Percentiles rank a stretch among this genome's conserved stretches.
phyloP scores from a whole-genome alignment of 805 yeast genomes.

The Myxozyma kluyveri region DNA sequence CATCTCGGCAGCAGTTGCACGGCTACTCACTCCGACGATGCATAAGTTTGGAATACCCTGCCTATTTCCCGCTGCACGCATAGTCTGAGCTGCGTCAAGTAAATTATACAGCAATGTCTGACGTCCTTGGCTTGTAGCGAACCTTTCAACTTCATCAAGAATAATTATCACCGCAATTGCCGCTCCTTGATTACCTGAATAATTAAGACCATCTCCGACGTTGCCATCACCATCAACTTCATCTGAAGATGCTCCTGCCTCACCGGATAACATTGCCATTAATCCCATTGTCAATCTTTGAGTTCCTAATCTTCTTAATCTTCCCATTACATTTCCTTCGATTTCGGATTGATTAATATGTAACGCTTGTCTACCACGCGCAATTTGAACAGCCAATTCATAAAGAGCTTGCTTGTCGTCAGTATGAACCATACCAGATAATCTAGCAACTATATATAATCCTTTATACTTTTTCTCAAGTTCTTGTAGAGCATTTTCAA shows the following conservation, averaged over 20 bases:
- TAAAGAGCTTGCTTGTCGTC: slow-evolving; percentile 79
- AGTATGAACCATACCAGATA: slow-evolving; percentile 69
- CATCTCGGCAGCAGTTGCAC: slow-evolving; percentile 71
- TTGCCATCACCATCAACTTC: slow-evolving; percentile 6
- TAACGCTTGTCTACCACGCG: slow-evolving; percentile 40
- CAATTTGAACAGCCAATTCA: slow-evolving; percentile 82
- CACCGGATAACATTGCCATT: slow-evolving; percentile 32
- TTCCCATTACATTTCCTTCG: background rate
- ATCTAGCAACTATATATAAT: slow-evolving; percentile 58
- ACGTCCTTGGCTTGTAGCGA: slow-evolving; percentile 59
- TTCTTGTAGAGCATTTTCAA: slow-evolving; percentile 54
- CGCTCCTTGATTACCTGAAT: background rate
- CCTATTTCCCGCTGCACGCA: slow-evolving; percentile 33
- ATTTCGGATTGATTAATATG: slow-evolving; percentile 1
- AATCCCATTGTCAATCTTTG: slow-evolving; percentile 30
- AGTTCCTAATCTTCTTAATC: background rate
- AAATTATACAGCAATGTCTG: slow-evolving; percentile 85
- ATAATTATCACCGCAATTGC: slow-evolving; percentile 65
- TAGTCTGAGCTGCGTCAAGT: slow-evolving; percentile 76
- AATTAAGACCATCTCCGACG: background rate
- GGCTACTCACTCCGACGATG: slow-evolving; percentile 75
- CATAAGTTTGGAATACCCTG: slow-evolving; percentile 60
- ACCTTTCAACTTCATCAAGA: slow-evolving; percentile 82
- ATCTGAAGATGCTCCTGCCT: slow-evolving; percentile 8
- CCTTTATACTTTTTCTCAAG: slow-evolving; percentile 42